Evolutionary conservation across 2,329 filamentous ascomycete species (phyloP).

Genomic region (Metarhizium sp.): DNA sequence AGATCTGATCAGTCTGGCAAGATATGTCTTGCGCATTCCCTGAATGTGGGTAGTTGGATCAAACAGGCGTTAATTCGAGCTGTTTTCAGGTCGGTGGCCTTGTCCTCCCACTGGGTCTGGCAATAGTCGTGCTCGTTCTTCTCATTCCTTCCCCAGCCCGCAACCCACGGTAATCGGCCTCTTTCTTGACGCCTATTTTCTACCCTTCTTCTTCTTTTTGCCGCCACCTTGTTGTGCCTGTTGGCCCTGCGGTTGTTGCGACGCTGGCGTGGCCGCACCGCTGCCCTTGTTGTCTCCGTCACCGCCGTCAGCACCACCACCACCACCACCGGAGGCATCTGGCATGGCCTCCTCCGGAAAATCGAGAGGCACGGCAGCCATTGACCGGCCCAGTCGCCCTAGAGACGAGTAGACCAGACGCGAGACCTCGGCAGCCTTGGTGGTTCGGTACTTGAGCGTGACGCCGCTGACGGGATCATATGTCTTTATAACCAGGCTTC

Average conservation of each 20-base stretch:
- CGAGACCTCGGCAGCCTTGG: slow-evolving; percentile 83
- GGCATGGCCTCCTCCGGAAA: slow-evolving; percentile 32
- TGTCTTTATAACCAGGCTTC: slow-evolving; percentile 75
- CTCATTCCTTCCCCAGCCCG: too few species aligned
- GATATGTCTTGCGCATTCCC: neutral
- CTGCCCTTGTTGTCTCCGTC: slow-evolving; percentile 22
- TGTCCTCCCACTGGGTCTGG: neutral
- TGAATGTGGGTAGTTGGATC: neutral
- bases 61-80: neutral
- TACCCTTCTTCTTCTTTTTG: slow-evolving; percentile 65
- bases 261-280: slow-evolving; percentile 15
- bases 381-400: slow-evolving; percentile 63
- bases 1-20: neutral
- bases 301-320: slow-evolving; percentile 2
- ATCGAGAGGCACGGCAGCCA: slow-evolving; percentile 44
- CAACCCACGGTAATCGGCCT: neutral
- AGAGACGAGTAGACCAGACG: slow-evolving; percentile 64
- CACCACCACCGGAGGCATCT: slow-evolving; percentile 22
- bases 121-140: neutral
- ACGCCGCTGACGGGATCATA: slow-evolving; percentile 76
- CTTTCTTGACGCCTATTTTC: slow-evolving; percentile 40
- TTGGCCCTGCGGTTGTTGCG: slow-evolving; percentile 10
- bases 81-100: neutral
- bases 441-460: slow-evolving; percentile 83
- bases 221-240: slow-evolving; percentile 25